These are phyloP conservation scores for Aspergillus haitiensis DNA, from an alignment of 495 filamentous ascomycete species.

Conservation along the genomic window DNA sequence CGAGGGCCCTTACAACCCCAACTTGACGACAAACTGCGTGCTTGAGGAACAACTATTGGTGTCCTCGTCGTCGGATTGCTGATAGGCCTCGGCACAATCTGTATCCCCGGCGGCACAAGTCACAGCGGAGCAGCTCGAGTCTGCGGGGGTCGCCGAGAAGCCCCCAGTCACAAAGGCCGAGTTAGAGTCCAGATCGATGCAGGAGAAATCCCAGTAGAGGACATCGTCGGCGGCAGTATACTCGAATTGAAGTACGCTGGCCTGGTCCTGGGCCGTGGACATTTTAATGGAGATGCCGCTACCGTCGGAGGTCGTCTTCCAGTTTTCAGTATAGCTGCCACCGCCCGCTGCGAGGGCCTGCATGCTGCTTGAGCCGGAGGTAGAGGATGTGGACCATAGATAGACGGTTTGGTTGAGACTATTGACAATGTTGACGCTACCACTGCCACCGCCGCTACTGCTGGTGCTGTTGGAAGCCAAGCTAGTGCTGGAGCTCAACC, in stretches of 20 bases:
- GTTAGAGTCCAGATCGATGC: slow-evolving; percentile 36
- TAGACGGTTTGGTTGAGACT: slow-evolving; percentile 37
- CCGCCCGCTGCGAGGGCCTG: slow-evolving; percentile 30
- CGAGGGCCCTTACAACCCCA: slow-evolving; percentile 15
- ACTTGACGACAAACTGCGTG: slow-evolving; percentile 23
- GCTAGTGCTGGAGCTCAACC: slow-evolving; percentile 13
- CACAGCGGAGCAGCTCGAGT: slow-evolving; percentile 31
- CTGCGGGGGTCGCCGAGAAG: slow-evolving; percentile 35
- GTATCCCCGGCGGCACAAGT: slow-evolving; percentile 37
- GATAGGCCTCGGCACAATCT: slow-evolving; percentile 37
- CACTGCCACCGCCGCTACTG: no score
- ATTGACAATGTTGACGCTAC: slow-evolving; percentile 39
- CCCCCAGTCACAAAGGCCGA: slow-evolving; percentile 34
- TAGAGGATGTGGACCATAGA: slow-evolving; percentile 37
- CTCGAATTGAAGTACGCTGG: slow-evolving; percentile 40
- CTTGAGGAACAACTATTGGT: slow-evolving; percentile 30
- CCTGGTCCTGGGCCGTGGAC: slow-evolving; percentile 28
- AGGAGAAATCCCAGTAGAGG: slow-evolving; percentile 39
- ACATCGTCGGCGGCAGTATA: slow-evolving; percentile 26
- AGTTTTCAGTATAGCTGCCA: slow-evolving; percentile 33
- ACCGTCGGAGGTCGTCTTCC: slow-evolving; percentile 38
- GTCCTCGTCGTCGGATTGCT: slow-evolving; percentile 35
- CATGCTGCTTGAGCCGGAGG: slow-evolving; percentile 24
- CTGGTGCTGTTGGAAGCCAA: slow-evolving; percentile 10
- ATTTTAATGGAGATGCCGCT: slow-evolving; percentile 48